phyloP scores from a whole-genome alignment of 2,329 filamentous ascomycete genomes.

The Paraphoma sp. region DNA sequence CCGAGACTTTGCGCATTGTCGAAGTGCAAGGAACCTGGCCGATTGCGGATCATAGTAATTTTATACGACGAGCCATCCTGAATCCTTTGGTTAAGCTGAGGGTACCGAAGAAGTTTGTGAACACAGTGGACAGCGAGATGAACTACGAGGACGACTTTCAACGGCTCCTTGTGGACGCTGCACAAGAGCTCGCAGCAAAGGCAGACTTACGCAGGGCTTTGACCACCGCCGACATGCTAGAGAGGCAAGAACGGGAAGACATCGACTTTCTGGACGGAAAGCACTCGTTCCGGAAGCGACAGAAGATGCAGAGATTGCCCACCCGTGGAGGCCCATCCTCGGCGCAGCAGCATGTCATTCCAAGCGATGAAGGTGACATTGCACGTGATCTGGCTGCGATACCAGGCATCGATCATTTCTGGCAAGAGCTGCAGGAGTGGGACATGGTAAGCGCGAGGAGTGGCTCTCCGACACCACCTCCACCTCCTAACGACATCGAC shows the following conservation, averaged over 20 bases:
- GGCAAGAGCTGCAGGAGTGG: conserved; percentile 13
- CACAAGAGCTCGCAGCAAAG: conserved; percentile 6
- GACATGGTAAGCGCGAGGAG: conserved; percentile 2
- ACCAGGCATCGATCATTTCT: conserved; percentile 17
- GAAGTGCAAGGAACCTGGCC: conserved; percentile 19
- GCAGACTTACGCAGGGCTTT: conserved; percentile 8
- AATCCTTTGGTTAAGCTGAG: conserved; percentile 30
- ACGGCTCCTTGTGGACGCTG: conserved; percentile 7
- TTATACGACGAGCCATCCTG: conserved; percentile 8
- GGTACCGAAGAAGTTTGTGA: conserved; percentile 19
- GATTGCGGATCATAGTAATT: not conserved
- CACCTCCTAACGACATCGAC: conserved; percentile 1
- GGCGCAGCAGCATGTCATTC: no score
- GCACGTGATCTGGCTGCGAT: conserved; percentile 7
- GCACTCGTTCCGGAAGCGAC: not conserved
- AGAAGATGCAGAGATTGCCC: not conserved
- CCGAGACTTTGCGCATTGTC: conserved; percentile 12
- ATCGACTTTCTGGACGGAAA: not conserved
- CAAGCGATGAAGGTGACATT: not conserved
- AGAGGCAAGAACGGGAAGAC: not conserved
- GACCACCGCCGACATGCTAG: conserved; percentile 8
- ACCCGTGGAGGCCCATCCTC: no score
- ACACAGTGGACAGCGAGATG: not conserved
- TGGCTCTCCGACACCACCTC: not conserved
- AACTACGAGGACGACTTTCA: conserved; percentile 3